Evolutionary conservation across 495 filamentous ascomycete genomes (phyloP).

Genomic region (Cladorrhinum samala): DNA sequence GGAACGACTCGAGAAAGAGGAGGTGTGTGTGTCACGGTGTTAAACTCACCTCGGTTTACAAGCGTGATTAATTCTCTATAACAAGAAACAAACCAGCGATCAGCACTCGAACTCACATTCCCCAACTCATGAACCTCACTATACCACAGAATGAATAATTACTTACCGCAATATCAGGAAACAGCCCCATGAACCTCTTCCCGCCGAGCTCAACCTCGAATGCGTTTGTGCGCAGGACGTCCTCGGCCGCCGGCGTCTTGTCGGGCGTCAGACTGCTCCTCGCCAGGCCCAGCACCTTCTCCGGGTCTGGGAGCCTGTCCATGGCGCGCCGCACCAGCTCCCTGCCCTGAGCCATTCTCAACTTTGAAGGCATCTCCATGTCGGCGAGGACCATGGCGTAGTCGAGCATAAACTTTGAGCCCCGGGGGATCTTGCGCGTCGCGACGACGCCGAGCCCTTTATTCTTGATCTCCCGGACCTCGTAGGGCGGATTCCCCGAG

Average conservation of each 20-base stretch:
- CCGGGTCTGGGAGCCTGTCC: slow-evolving; percentile 22
- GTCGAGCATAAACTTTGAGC: slow-evolving; percentile 26
- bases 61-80: slow-evolving; percentile 30
- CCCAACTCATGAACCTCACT: too few relatives aligned
- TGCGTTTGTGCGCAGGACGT: slow-evolving; percentile 31
- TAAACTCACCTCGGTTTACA: slow-evolving; percentile 31
- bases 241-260: slow-evolving; percentile 23
- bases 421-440: slow-evolving; percentile 20
- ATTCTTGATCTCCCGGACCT: slow-evolving; percentile 22
- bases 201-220: slow-evolving; percentile 17
- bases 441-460: slow-evolving; percentile 32
- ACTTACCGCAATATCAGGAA: slow-evolving; percentile 22
- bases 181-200: slow-evolving; percentile 16
- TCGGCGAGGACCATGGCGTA: slow-evolving; percentile 24
- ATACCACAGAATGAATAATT: not conserved
- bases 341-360: slow-evolving; percentile 18
- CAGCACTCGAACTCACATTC: not conserved
- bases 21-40: too few relatives aligned
- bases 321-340: slow-evolving; percentile 21
- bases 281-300: slow-evolving; percentile 23
- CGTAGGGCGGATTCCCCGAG: slow-evolving; percentile 16
- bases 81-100: too few relatives aligned
- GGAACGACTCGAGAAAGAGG: too few relatives aligned
- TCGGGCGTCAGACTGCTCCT: slow-evolving; percentile 18
- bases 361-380: slow-evolving; percentile 18